Percentiles rank a stretch among this genome's conserved stretches.
Conservation (phyloP, 2,329 filamentous ascomycete species). For the Shiraia bambusicola region DNA sequence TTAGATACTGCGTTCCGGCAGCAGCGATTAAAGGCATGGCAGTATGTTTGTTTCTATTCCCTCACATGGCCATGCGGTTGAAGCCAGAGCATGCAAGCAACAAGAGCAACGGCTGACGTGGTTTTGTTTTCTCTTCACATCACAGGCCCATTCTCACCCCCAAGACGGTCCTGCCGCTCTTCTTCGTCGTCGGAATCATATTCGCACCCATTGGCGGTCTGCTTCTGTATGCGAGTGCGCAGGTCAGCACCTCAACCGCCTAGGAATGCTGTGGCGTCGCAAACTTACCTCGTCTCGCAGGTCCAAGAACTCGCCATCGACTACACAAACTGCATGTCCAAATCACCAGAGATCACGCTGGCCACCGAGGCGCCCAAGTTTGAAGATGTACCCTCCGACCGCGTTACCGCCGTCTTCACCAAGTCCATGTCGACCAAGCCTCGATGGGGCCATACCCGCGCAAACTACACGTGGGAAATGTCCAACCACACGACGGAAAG, state of each 20-base stretch:
- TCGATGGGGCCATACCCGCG: constrained; percentile 35
- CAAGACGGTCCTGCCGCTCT: constrained; percentile 87
- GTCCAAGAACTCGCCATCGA: constrained; percentile 90
- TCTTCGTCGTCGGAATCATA: constrained; percentile 87
- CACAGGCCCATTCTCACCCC: constrained; percentile 87
- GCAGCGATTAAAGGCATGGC: constrained; percentile 97
- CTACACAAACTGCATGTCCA: constrained; percentile 73
- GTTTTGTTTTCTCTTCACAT: constrained; percentile 12
- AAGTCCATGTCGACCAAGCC: constrained; percentile 42
- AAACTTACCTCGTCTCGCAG: constrained; percentile 48
- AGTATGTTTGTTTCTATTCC: constrained; percentile 69
- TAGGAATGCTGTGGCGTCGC: background rate
- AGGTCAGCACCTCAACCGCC: constrained; percentile 55
- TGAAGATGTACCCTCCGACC: constrained; percentile 55
- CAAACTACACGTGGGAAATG: constrained; percentile 42
- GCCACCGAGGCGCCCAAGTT: constrained; percentile 36
- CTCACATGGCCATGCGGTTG: no score
- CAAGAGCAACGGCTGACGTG: constrained; percentile 41
- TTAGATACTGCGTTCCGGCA: constrained; percentile 94
- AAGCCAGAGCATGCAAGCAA: no score
- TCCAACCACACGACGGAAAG: constrained; percentile 34
- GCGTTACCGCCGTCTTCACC: constrained; percentile 73
- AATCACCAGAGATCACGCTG: constrained; percentile 51
- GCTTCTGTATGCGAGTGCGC: constrained; percentile 79
- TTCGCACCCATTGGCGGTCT: constrained; percentile 91